These are phyloP conservation scores for Pelargonium myrrhifolium DNA, from an alignment of 441 rosid species.

Conservation along the genomic window DNA sequence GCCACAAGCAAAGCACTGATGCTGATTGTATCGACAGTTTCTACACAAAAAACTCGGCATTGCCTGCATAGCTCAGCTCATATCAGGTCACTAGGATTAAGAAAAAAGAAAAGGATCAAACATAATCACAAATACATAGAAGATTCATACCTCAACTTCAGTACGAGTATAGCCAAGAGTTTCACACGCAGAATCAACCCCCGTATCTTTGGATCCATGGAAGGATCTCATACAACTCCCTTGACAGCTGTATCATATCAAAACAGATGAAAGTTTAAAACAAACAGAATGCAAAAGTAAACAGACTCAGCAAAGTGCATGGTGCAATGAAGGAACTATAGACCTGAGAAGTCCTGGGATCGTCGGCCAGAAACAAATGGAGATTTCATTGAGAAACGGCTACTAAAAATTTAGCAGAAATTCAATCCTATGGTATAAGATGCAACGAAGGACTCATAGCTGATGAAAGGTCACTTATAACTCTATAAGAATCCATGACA, in stretches of 20 bases:
- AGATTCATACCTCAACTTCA: conserved; percentile 57
- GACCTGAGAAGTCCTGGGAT: background rate
- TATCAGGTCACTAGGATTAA: conserved; percentile 11
- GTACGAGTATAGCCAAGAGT: conserved; percentile 55
- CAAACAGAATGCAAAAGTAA: background rate
- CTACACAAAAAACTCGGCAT: conserved; percentile 49
- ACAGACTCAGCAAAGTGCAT: background rate
- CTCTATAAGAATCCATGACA: too few relatives aligned
- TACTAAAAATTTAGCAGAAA: too few relatives aligned
- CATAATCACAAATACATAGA: conserved; percentile 14
- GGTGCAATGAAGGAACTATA: background rate
- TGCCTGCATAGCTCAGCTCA: conserved; percentile 34
- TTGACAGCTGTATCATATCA: conserved; percentile 58
- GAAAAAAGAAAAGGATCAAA: conserved; percentile 7
- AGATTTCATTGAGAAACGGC: too few relatives aligned
- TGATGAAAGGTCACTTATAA: too few relatives aligned
- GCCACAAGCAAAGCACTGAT: conserved; percentile 84
- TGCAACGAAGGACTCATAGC: too few relatives aligned
- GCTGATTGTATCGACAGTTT: conserved; percentile 67
- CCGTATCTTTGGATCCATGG: conserved; percentile 58
- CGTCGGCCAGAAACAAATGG: too few relatives aligned
- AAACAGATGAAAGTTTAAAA: background rate
- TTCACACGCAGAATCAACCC: conserved; percentile 51
- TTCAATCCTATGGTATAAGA: too few relatives aligned
- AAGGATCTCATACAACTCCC: conserved; percentile 91